Conservation (phyloP, 306 rosid genomes). For the Cicer yamashitae region DNA sequence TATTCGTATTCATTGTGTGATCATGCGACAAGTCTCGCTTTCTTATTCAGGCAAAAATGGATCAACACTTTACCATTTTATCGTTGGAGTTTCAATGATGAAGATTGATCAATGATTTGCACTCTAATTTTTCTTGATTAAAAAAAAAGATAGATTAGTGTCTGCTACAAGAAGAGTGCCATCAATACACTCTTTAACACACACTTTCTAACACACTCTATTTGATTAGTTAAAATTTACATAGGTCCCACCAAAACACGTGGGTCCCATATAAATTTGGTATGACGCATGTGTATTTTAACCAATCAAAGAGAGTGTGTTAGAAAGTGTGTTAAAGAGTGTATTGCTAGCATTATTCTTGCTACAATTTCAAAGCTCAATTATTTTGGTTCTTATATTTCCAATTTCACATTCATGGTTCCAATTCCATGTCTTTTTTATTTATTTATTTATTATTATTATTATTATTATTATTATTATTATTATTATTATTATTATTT, state of each 20-base stretch:
- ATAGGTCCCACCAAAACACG: no score
- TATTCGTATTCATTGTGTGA: conserved; percentile 10
- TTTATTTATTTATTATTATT: neutral
- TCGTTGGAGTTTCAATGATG: neutral
- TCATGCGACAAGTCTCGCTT: neutral
- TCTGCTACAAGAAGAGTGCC: no score
- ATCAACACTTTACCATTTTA: neutral
- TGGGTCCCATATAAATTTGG: no score
- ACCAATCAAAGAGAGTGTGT: no score
- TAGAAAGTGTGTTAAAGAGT: no score
- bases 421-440: neutral
- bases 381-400: conserved; percentile 3
- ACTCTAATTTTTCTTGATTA: no score
- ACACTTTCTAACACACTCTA: no score
- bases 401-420: neutral
- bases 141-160: neutral
- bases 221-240: no score
- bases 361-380: neutral
- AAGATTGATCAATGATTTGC: neutral
- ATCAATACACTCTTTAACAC: no score
- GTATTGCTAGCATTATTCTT: no score
- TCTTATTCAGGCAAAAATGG: neutral
- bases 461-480: no score
- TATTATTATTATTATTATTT: neutral
- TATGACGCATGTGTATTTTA: no score